Percentiles rank a stretch among this genome's conserved stretches.
These are phyloP conservation scores for Camellia japonica DNA, from an alignment of 148 eudicot species.

Conservation along the genomic window DNA sequence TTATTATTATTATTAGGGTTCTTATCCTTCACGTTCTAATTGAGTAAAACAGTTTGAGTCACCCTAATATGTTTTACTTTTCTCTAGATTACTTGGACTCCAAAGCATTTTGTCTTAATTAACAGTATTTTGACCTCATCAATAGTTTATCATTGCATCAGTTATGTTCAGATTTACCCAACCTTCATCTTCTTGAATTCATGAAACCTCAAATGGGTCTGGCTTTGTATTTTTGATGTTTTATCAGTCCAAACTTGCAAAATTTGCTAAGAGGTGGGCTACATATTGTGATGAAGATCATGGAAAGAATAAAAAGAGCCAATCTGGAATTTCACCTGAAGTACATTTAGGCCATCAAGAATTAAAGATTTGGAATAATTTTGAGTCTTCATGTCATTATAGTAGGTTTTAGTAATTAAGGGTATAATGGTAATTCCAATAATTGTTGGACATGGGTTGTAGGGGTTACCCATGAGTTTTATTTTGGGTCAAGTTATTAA, in stretches of 20 bases:
- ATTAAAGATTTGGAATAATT: too few species aligned
- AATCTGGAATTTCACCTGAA: too few species aligned
- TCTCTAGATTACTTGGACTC: background rate
- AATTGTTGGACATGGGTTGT: too few species aligned
- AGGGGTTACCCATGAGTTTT: too few species aligned
- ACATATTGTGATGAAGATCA: background rate
- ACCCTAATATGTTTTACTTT: background rate
- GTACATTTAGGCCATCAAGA: too few species aligned
- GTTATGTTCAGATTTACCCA: background rate
- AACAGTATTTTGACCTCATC: background rate
- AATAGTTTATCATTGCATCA: background rate
- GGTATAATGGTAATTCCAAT: too few species aligned
- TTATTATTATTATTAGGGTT: background rate
- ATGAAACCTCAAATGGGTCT: background rate
- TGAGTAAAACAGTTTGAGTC: background rate
- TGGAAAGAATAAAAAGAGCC: too few species aligned
- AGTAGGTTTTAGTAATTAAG: too few species aligned
- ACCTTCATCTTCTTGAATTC: background rate
- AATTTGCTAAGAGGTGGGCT: constrained; percentile 4
- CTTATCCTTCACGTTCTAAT: background rate
- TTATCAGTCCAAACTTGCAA: background rate
- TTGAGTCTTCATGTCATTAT: too few species aligned
- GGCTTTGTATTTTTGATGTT: background rate
- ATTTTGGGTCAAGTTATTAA: too few species aligned
- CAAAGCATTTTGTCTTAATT: background rate